Evolutionary conservation across 257 asterid genomes (phyloP), one percentile per base, ranked within the genome.

Genomic region (Fraxinus anomala): DNA sequence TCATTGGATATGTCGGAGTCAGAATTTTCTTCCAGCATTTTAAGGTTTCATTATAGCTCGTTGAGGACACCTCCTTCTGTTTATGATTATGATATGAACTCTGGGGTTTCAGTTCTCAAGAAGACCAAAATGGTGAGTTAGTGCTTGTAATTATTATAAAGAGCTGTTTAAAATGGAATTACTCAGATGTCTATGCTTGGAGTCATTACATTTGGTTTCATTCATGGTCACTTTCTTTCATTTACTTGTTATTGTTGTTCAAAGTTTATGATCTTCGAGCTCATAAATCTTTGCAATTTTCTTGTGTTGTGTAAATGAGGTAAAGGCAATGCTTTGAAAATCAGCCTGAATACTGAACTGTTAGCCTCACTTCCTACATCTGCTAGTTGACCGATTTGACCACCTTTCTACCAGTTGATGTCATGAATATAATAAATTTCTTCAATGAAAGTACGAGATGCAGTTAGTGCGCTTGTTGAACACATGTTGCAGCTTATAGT

Each of bases 21-120:
- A 14, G 84, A 88, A 61, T 95, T 93, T 78, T 82, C 88, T 79
- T 93, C 99, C 86, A 87, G 84, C 78, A 85, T 93, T 85, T 83
- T 95, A 71, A 88, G 97, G 87, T 95, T 87, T 84, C 68, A 4
- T 59, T 95, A 93, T 80, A 88, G 94, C 85, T 95, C 98, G 59
- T 51, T 95, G 92, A 93, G 83, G 86, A 93, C 97, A 19, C 98
- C 99, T 24, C 86, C 84, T 77, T 95, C 99, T 42, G 96, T 95
- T 65, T 91, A 93, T 77, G 96, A 93, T 75, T 95, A 91, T 86
- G 99, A 93, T 76, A 91, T 95, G 99, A 80, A 90, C 80, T 83
- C 92, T 5, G 96, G 92, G 78, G 78, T 88, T 85, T 95, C 96
- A 37, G 97, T 89, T 85, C 88, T 88, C 82, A 95, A 95, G 88